Evolutionary conservation across 306 rosid genomes (phyloP), one percentile per base, ranked within the genome.

Genomic region (Fragaria ananassa): DNA sequence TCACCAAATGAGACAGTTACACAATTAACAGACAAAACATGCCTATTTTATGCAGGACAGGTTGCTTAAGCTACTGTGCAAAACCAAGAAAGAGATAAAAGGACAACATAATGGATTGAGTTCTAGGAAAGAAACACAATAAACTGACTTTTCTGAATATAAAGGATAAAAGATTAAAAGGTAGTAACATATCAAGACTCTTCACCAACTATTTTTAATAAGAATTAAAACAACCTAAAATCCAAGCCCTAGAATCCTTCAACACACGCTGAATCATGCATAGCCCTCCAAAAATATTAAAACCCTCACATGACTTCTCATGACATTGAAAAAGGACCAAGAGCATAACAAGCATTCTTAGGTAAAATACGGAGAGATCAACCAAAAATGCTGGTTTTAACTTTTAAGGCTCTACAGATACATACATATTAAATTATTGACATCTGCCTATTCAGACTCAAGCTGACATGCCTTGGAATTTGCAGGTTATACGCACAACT

Each of bases 341-440:
- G 62, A 56, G 29, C 62, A 58, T 9, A 10, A 58, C 31, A 61
- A 27, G 61, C 12, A 11, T 60, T 60, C 7, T 60, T 27, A 10
- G 37, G 3, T 9, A 25, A 27, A 27, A 25, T 60, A 23, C 2
- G 7, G 37, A 25, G 35, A 23, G 18, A 23, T 60, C 37, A 11
- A 12, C 7, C 23, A 27, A 12, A 29, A 68, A 23, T 46, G 58
- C 60, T 15, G 44, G 74, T 47, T 47, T 46, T 42, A 42, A 42
- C 45, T 8, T 29, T 46, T 13, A 47, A 8, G 60, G 39, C 17
- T 15, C 50, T 70, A 39, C 3, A 19, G 13, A 19, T 44, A 74
- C 78, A 74, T 44, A 74, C 78, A 74, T 61, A 31, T 45, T 74
- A 11, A 31, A 35, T 44, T 15, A 60, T 44, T 34, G 5, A 37